Evolutionary conservation across 768 basidiomycete genomes (phyloP), one percentile per base, ranked within the genome.

Genomic region (Boletus insuetus): DNA sequence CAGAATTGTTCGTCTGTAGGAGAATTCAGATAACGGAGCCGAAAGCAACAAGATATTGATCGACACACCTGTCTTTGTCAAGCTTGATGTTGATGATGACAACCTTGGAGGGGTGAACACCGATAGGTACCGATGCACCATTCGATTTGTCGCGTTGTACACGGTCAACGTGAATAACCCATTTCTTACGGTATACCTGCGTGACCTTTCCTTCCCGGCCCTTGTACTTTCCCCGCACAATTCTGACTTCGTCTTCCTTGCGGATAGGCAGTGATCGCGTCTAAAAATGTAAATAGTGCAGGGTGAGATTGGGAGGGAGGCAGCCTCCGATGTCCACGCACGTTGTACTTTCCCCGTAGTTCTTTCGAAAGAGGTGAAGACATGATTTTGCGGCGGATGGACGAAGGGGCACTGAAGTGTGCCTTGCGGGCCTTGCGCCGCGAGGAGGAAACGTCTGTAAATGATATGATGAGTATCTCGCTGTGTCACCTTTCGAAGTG

Each of bases 351-450:
- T 73, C 72, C 78, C 62, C 94, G 86, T 66, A 99, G 87, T 68
- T 98, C 96, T 81, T 97, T 98, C 58, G 91, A 87, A 56, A 99
- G 85, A 48, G 94, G 80, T 55, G 96, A 93, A 61, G 91, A 94
- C 97, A 99, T 98, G 67, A 98, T 94, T 79, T 91, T 94, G 74
- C 97, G 88, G 74, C 96, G 91, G 67, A 92, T 79, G 46, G 91
- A 94, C 43, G 96, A 98, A 47, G 96, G 92, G 41, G 96, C 96
- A 50, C 82, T 82, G 77, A 98, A 98, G 83, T 99, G 97, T 64
- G 90, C 90, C 85, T 97, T 98, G 80, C 94, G 93, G 68, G 88
- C 85, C 85, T 98, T 98, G 84, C 97, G 92, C 74, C 94, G 87
- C 69, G 92, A 93, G 63, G 90, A 91, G 61, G 94, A 91, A 69